Percentiles rank a stretch among this genome's conserved stretches.
phyloP scores from a whole-genome alignment of 2,329 filamentous ascomycete species.

The Diplocarpon mali region DNA sequence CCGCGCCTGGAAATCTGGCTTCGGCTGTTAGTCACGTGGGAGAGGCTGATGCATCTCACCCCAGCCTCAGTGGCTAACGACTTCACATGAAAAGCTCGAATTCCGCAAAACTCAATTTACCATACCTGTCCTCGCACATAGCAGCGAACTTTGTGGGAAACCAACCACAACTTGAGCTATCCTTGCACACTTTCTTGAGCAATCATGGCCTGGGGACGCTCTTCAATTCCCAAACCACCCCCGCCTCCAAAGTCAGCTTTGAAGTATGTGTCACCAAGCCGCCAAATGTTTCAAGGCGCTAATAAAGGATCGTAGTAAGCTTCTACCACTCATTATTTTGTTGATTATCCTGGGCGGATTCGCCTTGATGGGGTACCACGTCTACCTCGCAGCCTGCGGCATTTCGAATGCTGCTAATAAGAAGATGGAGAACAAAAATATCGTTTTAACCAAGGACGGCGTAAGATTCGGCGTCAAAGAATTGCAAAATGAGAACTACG shows the following conservation, averaged over 20 bases:
- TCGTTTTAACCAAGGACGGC: conserved; percentile 66
- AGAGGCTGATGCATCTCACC: neutral
- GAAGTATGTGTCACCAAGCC: conserved; percentile 17
- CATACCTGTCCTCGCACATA: neutral
- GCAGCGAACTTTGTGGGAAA: neutral
- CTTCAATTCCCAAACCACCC: conserved; percentile 19
- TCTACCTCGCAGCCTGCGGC: conserved; percentile 57
- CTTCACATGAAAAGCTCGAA: neutral
- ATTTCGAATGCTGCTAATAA: conserved; percentile 54
- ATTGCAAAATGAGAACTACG: conserved; percentile 56
- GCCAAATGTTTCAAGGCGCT: neutral
- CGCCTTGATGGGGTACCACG: conserved; percentile 59
- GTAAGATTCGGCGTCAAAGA: conserved; percentile 61
- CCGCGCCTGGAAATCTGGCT: conserved; percentile 10
- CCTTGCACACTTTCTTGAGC: conserved; percentile 3
- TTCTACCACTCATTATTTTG: conserved; percentile 57
- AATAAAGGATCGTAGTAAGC: conserved; percentile 30
- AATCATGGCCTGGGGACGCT: conserved; percentile 29
- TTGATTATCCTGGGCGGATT: conserved; percentile 44
- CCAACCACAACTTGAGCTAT: neutral
- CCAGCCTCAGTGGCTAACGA: neutral
- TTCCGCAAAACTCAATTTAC: neutral
- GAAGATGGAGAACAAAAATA: conserved; percentile 65
- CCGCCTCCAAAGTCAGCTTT: conserved; percentile 26
- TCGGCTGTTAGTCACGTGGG: conserved; percentile 1